Percentiles rank a stretch among this genome's conserved stretches.
phyloP scores from a whole-genome alignment of 805 yeast species.

The Candida dajiaensis region DNA sequence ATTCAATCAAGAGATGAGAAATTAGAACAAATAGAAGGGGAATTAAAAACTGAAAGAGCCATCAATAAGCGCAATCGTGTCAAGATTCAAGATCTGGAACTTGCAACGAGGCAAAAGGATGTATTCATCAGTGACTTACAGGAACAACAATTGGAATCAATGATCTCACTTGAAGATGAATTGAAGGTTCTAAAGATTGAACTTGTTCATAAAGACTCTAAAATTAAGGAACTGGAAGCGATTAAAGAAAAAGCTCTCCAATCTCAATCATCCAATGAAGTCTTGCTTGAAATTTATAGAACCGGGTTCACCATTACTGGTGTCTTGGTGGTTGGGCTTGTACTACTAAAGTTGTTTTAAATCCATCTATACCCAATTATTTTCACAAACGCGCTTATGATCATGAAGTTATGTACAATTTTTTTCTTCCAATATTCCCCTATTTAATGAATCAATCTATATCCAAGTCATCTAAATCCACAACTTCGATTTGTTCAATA shows the following conservation, averaged over 20 bases:
- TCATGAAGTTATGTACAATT: neutral
- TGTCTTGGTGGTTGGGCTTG: neutral
- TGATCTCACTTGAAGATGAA: neutral
- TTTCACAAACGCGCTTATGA: neutral
- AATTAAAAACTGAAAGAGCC: neutral
- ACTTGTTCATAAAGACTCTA: neutral
- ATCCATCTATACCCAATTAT: neutral
- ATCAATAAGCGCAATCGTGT: neutral
- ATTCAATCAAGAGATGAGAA: neutral
- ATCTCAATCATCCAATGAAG: neutral
- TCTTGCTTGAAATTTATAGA: neutral
- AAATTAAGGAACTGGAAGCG: neutral
- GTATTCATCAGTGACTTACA: neutral
- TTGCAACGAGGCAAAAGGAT: neutral
- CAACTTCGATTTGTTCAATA: conserved; percentile 30
- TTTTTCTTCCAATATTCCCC: neutral
- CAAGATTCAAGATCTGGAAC: neutral
- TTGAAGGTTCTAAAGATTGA: neutral
- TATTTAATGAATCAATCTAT: conserved; percentile 7
- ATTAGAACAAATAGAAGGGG: neutral
- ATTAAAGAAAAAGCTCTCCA: neutral
- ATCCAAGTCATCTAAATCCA: conserved; percentile 28
- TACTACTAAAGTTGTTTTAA: neutral
- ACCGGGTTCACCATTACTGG: neutral
- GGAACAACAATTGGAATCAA: neutral